Evolutionary conservation across 805 yeast species (phyloP).

Genomic region (Starmerella vaccinii): DNA sequence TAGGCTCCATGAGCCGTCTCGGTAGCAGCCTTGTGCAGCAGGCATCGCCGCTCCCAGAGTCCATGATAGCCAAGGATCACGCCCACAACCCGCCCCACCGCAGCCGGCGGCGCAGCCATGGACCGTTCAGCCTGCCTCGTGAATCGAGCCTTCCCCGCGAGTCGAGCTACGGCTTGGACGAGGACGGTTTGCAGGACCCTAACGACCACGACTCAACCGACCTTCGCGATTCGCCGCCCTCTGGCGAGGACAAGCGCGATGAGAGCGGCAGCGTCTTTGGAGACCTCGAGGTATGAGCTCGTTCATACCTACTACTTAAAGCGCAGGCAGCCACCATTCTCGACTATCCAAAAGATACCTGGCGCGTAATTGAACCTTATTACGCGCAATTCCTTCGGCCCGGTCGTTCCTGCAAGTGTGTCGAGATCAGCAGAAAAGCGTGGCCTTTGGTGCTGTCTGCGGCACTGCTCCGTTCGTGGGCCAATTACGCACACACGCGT

Average conservation of each 20-base stretch:
- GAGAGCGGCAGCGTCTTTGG: constrained; percentile 28
- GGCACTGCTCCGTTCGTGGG: no score
- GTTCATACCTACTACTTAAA: no score
- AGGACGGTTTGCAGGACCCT: constrained; percentile 26
- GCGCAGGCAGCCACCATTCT: no score
- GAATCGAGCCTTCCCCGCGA: constrained; percentile 8
- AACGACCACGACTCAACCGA: constrained; percentile 18
- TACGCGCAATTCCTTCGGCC: no score
- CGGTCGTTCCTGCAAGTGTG: no score
- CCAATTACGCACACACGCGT: no score
- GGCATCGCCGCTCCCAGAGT: constrained; percentile 26
- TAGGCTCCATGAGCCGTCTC: constrained; percentile 11
- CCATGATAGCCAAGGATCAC: constrained; percentile 19
- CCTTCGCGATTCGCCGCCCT: constrained; percentile 12
- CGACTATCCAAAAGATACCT: no score
- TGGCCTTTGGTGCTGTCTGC: no score
- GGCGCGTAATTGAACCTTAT: no score
- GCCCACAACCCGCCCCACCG: constrained; percentile 18
- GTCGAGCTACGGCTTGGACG: constrained; percentile 12
- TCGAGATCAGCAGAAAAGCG: no score
- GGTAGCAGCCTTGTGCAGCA: constrained; percentile 17
- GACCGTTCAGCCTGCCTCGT: constrained; percentile 8
- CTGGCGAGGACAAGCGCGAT: neutral
- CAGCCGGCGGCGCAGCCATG: constrained; percentile 12
- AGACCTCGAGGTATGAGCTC: constrained; percentile 31